Evolutionary conservation across 177 flowering plant genomes (phyloP), one percentile per base, ranked within the genome.

Genomic region (Vitis hybrid): DNA sequence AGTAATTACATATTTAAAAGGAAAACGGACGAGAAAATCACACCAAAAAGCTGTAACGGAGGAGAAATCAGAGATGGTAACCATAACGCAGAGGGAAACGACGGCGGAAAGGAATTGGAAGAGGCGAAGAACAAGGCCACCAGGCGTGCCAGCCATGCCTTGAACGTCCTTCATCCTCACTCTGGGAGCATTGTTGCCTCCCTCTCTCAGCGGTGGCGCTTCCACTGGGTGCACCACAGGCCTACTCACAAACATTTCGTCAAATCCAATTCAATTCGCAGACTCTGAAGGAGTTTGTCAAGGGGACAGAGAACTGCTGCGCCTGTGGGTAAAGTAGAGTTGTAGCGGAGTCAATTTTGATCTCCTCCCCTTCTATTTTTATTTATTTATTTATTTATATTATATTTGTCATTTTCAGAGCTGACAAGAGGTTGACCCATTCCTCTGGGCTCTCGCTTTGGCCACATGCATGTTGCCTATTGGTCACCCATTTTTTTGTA

Each of bases 21-120:
- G 10, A 68, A 4, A 17, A 12, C 11, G 15, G 49, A 6, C 9
- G 22, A 15, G 12, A 18, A 14, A n/a, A 1, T 2, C 60, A 11
- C 60, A 82, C 85, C 78, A 58, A 52, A 80, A 82, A 4, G 85
- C 85, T 1, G 85, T 76, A 80, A 79, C 80, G 17, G 79, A 71
- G 1, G 73, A 73, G 72, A 82, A 80, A 53, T 80, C 85, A 54
- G 7, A 12, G 57, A 82, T 80, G 73, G 83, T 20, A 13, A 71
- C 70, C 85, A 82, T 80, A 47, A 82, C 80, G 12, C 54, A 68
- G 57, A 80, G 71, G 4, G 83, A 65, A 11, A 68, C 47, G 8
- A 54, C 11, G 2, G 79, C 74, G 54, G 72, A 80, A 8, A 72
- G 24, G 73, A 78, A 76, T 67, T 82, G 86, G 47, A 7, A 59